Conservation (phyloP, 306 rosid genomes). For the Prosopis cineraria region DNA sequence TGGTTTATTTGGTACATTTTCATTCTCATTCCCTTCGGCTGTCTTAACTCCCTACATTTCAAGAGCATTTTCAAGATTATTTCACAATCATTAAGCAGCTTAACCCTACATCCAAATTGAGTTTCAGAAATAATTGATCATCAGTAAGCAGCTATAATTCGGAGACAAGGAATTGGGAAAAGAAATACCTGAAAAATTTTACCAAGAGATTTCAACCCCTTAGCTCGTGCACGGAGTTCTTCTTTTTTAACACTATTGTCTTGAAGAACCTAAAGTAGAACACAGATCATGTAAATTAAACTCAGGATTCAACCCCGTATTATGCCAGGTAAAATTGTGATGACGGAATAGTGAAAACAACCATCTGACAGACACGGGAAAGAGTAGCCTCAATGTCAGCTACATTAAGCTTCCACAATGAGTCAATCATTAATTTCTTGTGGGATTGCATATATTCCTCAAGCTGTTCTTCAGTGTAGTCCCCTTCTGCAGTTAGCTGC, state of each 20-base stretch:
- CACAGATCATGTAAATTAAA: conserved; percentile 40
- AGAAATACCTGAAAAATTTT: conserved; percentile 89
- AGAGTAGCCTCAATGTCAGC: conserved; percentile 98
- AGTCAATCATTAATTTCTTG: conserved; percentile 91
- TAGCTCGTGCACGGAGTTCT: conserved; percentile 93
- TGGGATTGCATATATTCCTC: conserved; percentile 86
- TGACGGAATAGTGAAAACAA: conserved; percentile 41
- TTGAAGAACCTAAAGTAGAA: conserved; percentile 81
- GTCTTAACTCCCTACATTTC: conserved; percentile 71
- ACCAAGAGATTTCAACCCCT: conserved; percentile 96
- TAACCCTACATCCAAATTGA: conserved; percentile 26
- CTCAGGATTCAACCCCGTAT: conserved; percentile 23
- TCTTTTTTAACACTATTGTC: conserved; percentile 82
- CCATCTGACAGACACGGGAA: conserved; percentile 97
- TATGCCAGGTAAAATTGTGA: conserved; percentile 25
- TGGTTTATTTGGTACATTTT: conserved; percentile 38
- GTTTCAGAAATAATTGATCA: too few relatives aligned
- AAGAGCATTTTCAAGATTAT: conserved; percentile 34
- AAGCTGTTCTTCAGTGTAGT: conserved; percentile 90
- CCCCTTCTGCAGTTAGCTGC: conserved; percentile 88
- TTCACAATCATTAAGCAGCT: conserved; percentile 27
- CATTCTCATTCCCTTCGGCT: conserved; percentile 63
- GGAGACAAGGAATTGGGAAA: conserved; percentile 7
- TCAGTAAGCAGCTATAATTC: neutral
- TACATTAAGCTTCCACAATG: conserved; percentile 97